Base-by-base conservation (phyloP, 1,284 basidiomycete species). In the Ganoderma lingzhi region DNA sequence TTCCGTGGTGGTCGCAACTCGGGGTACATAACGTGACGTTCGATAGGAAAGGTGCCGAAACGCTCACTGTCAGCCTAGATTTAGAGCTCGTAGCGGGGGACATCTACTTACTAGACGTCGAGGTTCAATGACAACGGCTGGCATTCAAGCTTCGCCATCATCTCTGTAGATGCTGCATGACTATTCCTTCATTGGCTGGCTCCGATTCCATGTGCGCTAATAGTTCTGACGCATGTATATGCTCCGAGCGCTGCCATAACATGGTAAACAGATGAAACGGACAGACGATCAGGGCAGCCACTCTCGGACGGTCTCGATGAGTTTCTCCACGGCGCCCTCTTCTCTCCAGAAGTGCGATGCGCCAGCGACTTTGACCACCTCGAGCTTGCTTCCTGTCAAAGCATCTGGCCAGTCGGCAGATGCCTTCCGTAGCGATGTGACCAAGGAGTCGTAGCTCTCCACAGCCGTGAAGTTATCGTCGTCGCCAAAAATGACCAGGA, bases 401-500 rank as follows among this genome's bases (percentile, higher is more conserved):
- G n/a, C 23, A 72, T 73, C 63, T 66, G 44, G 32, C 8, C 30
- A 6, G 66, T 15, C 37, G 6, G 23, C 28, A 37, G 14, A 37
- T 64, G 37, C 15, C 70, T 67, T 0, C 64, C 64, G 5, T 74
- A 93, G 79, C 12, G 75, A 76, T 37, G 80, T 74, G 3, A 77
- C 79, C 93, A 93, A 95, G 6, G 72, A 68, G 55, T 84, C 81
- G 74, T 94, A 94, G 48, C 81, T 86, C 12, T 78, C 79, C 0
- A 77, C 79, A 0, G 83, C 79, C 0, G 94, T 94, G 75, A 95
- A 95, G 65, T 95, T 88, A 75, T 96, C 94, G 30, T 74, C 74
- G 73, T 92, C 88, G 0, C 94, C 93, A 69, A 87, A 90, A 1
- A 94, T 70, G 23, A 93, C 71, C 28, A 95, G 82, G n/a, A 94